Base-by-base conservation (phyloP, 2,329 filamentous ascomycete species). In the Lecanicillium sp. region DNA sequence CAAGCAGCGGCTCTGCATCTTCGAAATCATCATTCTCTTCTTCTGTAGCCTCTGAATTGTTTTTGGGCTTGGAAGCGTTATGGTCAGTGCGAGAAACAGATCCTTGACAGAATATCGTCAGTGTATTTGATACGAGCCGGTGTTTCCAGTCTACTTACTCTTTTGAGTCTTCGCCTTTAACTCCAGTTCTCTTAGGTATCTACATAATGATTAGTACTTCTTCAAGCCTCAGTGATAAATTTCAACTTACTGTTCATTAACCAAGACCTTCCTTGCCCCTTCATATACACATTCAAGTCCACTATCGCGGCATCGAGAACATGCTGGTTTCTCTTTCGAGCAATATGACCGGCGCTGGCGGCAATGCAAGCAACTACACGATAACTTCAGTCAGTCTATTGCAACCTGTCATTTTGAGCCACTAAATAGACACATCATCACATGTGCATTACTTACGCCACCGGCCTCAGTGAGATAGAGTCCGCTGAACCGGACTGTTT, bases 251-350 rank as follows among this genome's bases (percentile, higher is more conserved):
- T 49, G 43, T 40, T 64, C 60, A 14, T 58, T 59, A 13, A 63
- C 48, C 4, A 54, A 45, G 15, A 61, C 52, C 38, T 58, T 61
- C 9, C 60, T 49, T 3, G 57, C 51, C 29, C 53, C 56, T 31
- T 57, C 58, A 31, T 62, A 63, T n/a, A 52, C 40, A 33, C 60
- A 63, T 20, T 45, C 46, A 9, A 56, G 40, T 2, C 48, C 48
- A 22, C 48, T 45, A 13, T 56, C 55, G 16, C 52, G 53, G 35
- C 60, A 62, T 38, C 59, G 45, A 18, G 52, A 52, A 33, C 60
- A 63, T 15, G 43, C 48, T 2, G 60, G 60, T 33, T 55, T 56
- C 11, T 62, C 57, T 37, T 60, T 62, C 14, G 57, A 60, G 46
- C 60, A 63, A 29, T 53, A 59, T 1, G 57, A 58, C 4, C 56